Evolutionary conservation across 2,329 filamentous ascomycete genomes (phyloP).

Genomic region (Biscogniauxia mediterranea): DNA sequence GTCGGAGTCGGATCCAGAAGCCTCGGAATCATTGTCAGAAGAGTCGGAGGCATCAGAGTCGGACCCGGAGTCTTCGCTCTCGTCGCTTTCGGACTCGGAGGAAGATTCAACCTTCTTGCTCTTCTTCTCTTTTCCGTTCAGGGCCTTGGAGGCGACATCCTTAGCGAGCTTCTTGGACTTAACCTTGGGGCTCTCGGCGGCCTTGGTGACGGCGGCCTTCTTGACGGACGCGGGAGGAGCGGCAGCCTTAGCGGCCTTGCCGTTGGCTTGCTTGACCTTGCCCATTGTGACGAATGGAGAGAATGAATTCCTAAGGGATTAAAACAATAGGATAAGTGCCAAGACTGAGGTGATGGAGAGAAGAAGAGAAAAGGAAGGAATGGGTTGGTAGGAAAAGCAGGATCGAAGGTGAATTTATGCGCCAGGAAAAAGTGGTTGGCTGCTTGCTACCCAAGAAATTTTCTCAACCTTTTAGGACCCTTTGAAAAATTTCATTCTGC

Average conservation of each 20-base stretch:
- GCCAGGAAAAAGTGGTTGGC: conserved; percentile 18
- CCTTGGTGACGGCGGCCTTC: conserved; percentile 66
- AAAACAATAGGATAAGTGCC: conserved; percentile 1
- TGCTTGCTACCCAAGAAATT: conserved; percentile 14
- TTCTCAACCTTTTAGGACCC: conserved; percentile 12
- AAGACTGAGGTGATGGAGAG: conserved; percentile 8
- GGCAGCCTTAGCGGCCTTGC: conserved; percentile 49
- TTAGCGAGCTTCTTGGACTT: conserved; percentile 69
- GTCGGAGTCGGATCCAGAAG: conserved; percentile 24
- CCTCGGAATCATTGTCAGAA: conserved; percentile 26
- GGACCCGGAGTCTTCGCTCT: conserved; percentile 29
- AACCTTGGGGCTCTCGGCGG: conserved; percentile 60
- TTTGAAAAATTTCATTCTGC: conserved; percentile 28
- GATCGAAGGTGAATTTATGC: conserved; percentile 23
- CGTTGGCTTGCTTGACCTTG: conserved; percentile 64
- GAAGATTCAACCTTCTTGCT: conserved; percentile 38
- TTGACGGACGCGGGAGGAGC: conserved; percentile 57
- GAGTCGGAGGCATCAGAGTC: conserved; percentile 30
- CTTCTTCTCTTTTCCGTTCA: conserved; percentile 37
- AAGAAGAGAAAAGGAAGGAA: conserved; percentile 1
- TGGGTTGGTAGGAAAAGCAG: conserved; percentile 4
- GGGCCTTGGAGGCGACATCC: conserved; percentile 50
- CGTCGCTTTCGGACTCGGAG: conserved; percentile 33
- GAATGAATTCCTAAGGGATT: conserved; percentile 9
- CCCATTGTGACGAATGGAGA: conserved; percentile 50